Evolutionary conservation across 2,329 filamentous ascomycete species (phyloP).

Genomic region (Pseudofabraea citricarpa): DNA sequence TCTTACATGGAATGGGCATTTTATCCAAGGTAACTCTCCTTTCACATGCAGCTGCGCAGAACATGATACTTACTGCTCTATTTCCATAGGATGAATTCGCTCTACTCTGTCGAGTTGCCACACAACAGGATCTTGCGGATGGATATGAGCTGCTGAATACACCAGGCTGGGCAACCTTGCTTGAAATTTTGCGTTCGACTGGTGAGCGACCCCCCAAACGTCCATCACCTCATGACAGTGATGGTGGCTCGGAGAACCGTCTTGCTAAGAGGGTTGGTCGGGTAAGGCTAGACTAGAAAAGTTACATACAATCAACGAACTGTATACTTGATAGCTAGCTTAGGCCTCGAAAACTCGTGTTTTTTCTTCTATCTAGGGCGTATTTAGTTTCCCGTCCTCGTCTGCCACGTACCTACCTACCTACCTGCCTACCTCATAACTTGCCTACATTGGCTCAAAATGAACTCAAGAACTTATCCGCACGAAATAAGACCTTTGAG

Average conservation of each 20-base stretch:
- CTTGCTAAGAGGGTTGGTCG: slow-evolving; percentile 64
- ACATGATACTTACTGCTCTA: slow-evolving; percentile 8
- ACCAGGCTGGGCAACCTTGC: slow-evolving; percentile 88
- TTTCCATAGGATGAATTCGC: slow-evolving; percentile 74
- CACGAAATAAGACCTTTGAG: too few relatives aligned
- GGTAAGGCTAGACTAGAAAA: slow-evolving; percentile 42
- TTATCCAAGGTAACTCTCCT: slow-evolving; percentile 68
- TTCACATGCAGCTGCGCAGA: slow-evolving; percentile 18
- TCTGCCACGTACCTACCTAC: too few relatives aligned
- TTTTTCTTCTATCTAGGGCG: too few relatives aligned
- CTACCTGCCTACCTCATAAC: too few relatives aligned
- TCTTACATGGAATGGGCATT: slow-evolving; percentile 74
- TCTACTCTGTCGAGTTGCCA: slow-evolving; percentile 80
- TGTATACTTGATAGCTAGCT: slow-evolving; percentile 3
- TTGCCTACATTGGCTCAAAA: too few relatives aligned
- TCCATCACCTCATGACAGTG: slow-evolving; percentile 31
- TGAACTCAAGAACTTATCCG: too few relatives aligned
- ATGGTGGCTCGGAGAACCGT: slow-evolving; percentile 28
- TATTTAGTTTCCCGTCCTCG: too few relatives aligned
- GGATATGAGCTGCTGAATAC: slow-evolving; percentile 80
- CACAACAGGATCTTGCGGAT: slow-evolving; percentile 73
- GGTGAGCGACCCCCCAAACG: slow-evolving; percentile 93
- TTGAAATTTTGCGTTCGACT: slow-evolving; percentile 91
- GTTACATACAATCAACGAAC: background rate
- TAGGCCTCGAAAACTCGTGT: background rate